Conservation (phyloP, 108 stramenopile genomes). For the Fragilariopsis cylindrus region DNA sequence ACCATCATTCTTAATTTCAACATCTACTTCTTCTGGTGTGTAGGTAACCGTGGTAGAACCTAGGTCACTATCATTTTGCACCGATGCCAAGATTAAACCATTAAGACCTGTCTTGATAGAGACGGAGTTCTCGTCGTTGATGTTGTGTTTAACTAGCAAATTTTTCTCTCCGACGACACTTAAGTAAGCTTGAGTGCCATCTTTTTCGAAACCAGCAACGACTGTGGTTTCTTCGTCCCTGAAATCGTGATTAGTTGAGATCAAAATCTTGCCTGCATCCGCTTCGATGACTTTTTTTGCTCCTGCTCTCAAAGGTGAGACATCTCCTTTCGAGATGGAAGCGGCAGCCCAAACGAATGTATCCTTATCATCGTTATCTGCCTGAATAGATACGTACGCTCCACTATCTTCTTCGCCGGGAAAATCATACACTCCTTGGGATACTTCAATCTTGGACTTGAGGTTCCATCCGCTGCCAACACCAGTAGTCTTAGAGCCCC, state of each 20-base stretch:
- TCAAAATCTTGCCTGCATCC: neutral
- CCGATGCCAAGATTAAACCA: neutral
- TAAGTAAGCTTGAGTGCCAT: constrained; percentile 5
- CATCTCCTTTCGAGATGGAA: neutral
- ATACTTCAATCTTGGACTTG: neutral
- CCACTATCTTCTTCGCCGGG: neutral
- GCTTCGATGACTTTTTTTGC: constrained; percentile 2
- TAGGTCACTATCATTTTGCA: constrained; percentile 1
- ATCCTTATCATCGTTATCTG: neutral
- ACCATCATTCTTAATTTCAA: constrained; percentile 7
- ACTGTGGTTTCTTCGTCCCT: neutral
- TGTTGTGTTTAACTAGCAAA: neutral
- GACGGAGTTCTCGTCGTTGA: constrained; percentile 4
- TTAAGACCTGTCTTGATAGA: neutral
- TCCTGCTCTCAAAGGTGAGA: neutral
- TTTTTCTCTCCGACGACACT: neutral
- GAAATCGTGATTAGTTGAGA: neutral
- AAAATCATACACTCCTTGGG: constrained; percentile 6
- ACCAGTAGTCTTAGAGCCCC: neutral
- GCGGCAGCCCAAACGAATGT: constrained; percentile 6
- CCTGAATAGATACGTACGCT: constrained; percentile 5
- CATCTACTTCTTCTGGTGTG: constrained; percentile 1
- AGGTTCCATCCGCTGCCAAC: neutral
- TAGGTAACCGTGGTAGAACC: constrained; percentile 3
- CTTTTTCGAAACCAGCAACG: neutral